Evolutionary conservation across 345 rosid species (phyloP), one percentile per base, ranked within the genome.

Genomic region (Arabidopsis suecica): DNA sequence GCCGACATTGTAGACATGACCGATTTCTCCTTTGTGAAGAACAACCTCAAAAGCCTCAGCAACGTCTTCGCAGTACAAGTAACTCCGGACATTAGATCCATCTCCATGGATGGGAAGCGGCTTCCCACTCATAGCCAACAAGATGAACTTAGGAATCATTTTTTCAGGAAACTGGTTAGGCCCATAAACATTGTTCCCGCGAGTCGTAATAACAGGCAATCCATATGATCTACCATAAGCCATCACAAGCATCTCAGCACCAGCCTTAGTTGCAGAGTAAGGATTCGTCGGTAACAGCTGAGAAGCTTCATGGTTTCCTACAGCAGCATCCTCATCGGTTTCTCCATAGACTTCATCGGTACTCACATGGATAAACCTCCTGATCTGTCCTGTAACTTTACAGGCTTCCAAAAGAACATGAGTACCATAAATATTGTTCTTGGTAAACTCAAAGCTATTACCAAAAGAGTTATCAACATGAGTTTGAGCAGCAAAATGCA

Each of bases 391-490:
- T 14, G 86, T 84, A 34, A 86, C 87, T 71, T 86, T 88, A 54
- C 89, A 88, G 20, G 92, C 92, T 81, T 86, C 89, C 45, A 88
- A 83, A 64, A 88, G 88, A 3, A 86, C 92, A 71, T 84, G 92
- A 40, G 89, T 86, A 25, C 89, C 92, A 67, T 84, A 86, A 10
- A 88, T 84, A 56, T 88, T 88, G 77, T 86, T 88, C 72, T 74
- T 84, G 42, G 89, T 88, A 71, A 88, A 86, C 71, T 84, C 92
- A 60, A 88, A 84, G 25, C 86, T 82, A 71, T 88, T 88, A 34
- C 91, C 88, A 47, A 88, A 88, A 9, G 91, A 88, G 65, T 88
- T 88, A 34, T 88, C 91, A 37, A 88, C 91, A 58, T 88, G 91
- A 13, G 89, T 80, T 64, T 87, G 91, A 38, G 91, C 91, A 30